Percentiles rank a stretch among this genome's conserved stretches.
phyloP scores from a whole-genome alignment of 2,329 filamentous ascomycete genomes.

The Nemania sp. region DNA sequence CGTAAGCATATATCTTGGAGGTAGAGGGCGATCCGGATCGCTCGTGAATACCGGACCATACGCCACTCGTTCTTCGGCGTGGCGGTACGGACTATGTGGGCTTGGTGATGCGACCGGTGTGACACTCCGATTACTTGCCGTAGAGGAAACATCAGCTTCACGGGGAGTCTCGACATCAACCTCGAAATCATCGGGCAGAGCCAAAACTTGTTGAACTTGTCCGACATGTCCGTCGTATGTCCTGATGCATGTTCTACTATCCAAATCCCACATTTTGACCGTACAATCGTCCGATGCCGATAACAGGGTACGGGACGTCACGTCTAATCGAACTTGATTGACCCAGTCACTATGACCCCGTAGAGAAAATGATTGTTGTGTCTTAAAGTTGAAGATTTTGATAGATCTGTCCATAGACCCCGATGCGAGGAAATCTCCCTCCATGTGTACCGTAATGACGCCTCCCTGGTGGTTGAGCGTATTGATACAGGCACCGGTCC shows the following conservation, averaged over 20 bases:
- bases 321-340: constrained; percentile 90
- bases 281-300: constrained; percentile 94
- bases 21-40: constrained; percentile 67
- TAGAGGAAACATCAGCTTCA: constrained; percentile 59
- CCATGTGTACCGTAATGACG: constrained; percentile 87
- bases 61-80: constrained; percentile 53
- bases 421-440: constrained; percentile 80
- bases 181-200: constrained; percentile 86
- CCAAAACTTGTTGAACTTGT: constrained; percentile 88
- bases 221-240: constrained; percentile 88
- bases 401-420: constrained; percentile 89
- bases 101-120: constrained; percentile 42
- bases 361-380: constrained; percentile 77
- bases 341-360: constrained; percentile 93
- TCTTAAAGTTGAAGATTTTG: constrained; percentile 90
- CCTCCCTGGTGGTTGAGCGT: constrained; percentile 81
- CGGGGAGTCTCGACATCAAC: constrained; percentile 70
- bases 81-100: constrained; percentile 30
- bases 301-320: constrained; percentile 80
- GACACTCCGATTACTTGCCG: constrained; percentile 52
- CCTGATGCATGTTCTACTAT: constrained; percentile 77
- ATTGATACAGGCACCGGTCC: constrained; percentile 82
- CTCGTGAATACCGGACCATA: constrained; percentile 68
- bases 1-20: constrained; percentile 90
- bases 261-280: constrained; percentile 90